Percentiles rank a stretch among this genome's conserved stretches.
Evolutionary conservation across 352 stramenopile species (phyloP).

Genomic region (Globisporangium splendens): DNA sequence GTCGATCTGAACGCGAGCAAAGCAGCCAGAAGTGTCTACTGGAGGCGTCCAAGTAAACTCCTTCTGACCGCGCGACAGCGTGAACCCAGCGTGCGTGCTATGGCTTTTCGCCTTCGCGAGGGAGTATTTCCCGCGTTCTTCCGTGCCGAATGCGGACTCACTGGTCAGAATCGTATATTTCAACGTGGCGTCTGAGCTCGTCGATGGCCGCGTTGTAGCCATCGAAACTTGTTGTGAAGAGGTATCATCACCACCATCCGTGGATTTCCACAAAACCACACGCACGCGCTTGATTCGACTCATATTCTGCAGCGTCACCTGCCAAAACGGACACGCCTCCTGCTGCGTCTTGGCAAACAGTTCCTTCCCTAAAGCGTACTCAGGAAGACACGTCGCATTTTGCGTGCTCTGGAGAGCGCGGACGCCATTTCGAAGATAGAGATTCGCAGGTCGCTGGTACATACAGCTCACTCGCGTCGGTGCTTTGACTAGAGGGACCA

Average conservation of each 20-base stretch:
- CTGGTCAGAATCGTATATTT: slow-evolving; percentile 58
- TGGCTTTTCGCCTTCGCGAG: slow-evolving; percentile 46
- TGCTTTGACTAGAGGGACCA: slow-evolving; percentile 23
- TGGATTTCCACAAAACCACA: slow-evolving; percentile 21
- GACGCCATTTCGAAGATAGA: slow-evolving; percentile 34
- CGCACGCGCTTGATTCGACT: slow-evolving; percentile 43
- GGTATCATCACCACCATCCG: slow-evolving; percentile 1
- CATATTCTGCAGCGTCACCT: slow-evolving; percentile 32
- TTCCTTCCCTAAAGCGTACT: slow-evolving; percentile 33
- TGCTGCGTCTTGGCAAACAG: slow-evolving; percentile 61
- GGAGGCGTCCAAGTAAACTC: slow-evolving; percentile 41
- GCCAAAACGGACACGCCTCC: slow-evolving; percentile 78
- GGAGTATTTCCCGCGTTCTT: slow-evolving; percentile 62
- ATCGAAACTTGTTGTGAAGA: slow-evolving; percentile 1
- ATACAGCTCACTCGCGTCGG: slow-evolving; percentile 59
- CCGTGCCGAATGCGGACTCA: slow-evolving; percentile 48
- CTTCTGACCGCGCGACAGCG: slow-evolving; percentile 18
- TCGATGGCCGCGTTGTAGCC: slow-evolving; percentile 12
- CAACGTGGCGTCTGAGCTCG: slow-evolving; percentile 8
- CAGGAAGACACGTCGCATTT: slow-evolving; percentile 44
- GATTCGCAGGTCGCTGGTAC: slow-evolving; percentile 52
- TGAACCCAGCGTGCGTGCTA: slow-evolving; percentile 46
- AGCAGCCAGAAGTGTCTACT: slow-evolving; percentile 51
- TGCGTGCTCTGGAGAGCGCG: slow-evolving; percentile 54
- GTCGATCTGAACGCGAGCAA: slow-evolving; percentile 66